A percentile compares a stretch with the other conserved stretches of the same genome.
phyloP scores from a whole-genome alignment of 768 basidiomycete species.

The Strobilomyces dryophilus region DNA sequence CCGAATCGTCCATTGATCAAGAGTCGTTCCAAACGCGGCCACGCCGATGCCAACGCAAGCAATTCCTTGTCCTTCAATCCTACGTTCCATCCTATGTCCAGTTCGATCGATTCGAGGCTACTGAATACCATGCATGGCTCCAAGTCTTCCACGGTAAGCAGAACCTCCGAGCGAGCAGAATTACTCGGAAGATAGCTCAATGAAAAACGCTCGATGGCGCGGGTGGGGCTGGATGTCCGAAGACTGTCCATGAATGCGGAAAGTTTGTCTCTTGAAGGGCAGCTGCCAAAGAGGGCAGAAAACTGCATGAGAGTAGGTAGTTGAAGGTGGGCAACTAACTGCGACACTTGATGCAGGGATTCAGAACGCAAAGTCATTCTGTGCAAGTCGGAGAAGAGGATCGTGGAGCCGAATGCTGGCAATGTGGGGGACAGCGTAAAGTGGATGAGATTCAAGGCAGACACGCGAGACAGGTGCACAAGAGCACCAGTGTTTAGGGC shows the following conservation, averaged over 20 bases:
- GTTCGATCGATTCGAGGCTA: not conserved
- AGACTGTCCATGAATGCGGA: not conserved
- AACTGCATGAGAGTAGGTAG: not conserved
- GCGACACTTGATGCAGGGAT: not conserved
- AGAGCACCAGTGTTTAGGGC: not conserved
- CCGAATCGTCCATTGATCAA: not conserved
- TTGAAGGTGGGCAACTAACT: not conserved
- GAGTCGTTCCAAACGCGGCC: not conserved
- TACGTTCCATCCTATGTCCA: not conserved
- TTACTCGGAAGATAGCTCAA: not conserved
- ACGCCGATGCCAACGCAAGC: not conserved
- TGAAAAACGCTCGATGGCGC: not conserved
- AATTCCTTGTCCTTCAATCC: not conserved
- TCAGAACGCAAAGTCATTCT: not conserved
- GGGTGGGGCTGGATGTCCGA: not conserved
- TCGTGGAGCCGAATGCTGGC: not conserved
- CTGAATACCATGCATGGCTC: not conserved
- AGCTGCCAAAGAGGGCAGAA: not conserved
- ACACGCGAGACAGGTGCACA: not conserved
- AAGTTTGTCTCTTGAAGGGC: not conserved
- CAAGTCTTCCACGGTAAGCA: not conserved
- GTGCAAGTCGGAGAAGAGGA: not conserved
- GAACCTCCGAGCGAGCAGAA: not conserved
- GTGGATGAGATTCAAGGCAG: too few species aligned
- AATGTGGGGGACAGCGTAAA: too few species aligned